These are phyloP conservation scores for Aspergillus calidoustus DNA, from an alignment of 2,329 filamentous ascomycete species.

Conservation along the genomic window DNA sequence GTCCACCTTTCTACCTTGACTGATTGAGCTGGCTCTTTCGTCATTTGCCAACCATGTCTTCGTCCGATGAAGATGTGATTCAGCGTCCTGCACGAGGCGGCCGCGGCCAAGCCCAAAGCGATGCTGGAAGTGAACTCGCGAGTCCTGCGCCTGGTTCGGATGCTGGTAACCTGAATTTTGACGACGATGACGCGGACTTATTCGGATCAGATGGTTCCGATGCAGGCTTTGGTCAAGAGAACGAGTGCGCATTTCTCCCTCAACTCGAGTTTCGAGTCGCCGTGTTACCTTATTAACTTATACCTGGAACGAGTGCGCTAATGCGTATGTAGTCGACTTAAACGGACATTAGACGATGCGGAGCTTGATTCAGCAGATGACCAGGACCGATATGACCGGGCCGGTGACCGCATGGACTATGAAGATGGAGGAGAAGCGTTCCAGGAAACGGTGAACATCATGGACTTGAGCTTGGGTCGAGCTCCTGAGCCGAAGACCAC, in stretches of 20 bases:
- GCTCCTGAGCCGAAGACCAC: constrained; percentile 60
- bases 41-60: constrained; percentile 35
- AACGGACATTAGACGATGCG: constrained; percentile 61
- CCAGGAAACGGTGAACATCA: constrained; percentile 55
- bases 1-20: not conserved
- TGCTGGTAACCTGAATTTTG: constrained; percentile 38
- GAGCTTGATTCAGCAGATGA: constrained; percentile 69
- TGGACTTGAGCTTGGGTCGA: constrained; percentile 61
- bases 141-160: constrained; percentile 33
- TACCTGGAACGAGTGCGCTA: constrained; percentile 15
- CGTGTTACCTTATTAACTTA: not conserved
- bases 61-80: constrained; percentile 44
- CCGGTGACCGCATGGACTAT: constrained; percentile 50
- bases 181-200: constrained; percentile 47
- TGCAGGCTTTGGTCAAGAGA: constrained; percentile 38
- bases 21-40: not conserved
- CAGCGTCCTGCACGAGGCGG: constrained; percentile 39
- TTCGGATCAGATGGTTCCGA: constrained; percentile 54
- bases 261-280: not conserved
- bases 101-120: constrained; percentile 28
- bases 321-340: constrained; percentile 31
- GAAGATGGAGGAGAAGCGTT: constrained; percentile 47
- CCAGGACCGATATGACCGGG: constrained; percentile 59
- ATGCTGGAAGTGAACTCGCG: constrained; percentile 29
- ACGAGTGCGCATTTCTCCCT: constrained; percentile 32